These are phyloP conservation scores for Trametes sp. DNA, from an alignment of 1,284 basidiomycete genomes.

Conservation along the genomic window DNA sequence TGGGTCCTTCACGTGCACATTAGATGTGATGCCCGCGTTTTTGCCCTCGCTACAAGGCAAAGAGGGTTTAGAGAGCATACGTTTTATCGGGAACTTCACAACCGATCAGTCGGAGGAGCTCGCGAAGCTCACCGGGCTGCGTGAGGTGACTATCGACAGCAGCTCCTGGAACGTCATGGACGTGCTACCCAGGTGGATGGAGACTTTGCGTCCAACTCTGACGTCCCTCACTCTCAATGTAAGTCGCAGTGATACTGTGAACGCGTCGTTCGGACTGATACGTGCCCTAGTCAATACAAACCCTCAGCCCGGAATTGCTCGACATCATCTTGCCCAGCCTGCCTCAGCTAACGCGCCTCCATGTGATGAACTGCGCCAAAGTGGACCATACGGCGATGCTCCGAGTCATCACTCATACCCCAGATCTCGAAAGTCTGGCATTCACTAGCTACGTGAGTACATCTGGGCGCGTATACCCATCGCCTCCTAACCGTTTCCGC, in stretches of 20 bases:
- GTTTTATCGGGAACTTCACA: conserved; percentile 57
- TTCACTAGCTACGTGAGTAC: conserved; percentile 60
- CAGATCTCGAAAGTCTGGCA: conserved; percentile 63
- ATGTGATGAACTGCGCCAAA: conserved; percentile 65
- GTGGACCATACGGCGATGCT: conserved; percentile 60
- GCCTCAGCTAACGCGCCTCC: conserved; percentile 60
- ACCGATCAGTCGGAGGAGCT: conserved; percentile 56
- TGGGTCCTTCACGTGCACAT: conserved; percentile 60
- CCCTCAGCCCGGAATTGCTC: conserved; percentile 60
- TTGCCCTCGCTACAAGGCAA: conserved; percentile 55
- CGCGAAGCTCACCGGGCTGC: conserved; percentile 49
- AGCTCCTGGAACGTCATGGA: conserved; percentile 69
- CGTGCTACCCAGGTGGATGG: conserved; percentile 61
- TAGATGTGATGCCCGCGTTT: conserved; percentile 55
- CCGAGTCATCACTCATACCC: conserved; percentile 53
- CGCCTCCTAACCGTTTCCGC: neutral
- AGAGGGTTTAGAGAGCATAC: conserved; percentile 52
- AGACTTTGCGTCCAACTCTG: conserved; percentile 50
- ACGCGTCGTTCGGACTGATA: neutral
- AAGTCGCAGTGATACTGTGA: conserved; percentile 35
- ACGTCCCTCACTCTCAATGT: conserved; percentile 65
- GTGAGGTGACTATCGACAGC: conserved; percentile 58
- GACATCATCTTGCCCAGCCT: conserved; percentile 55
- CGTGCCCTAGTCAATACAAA: conserved; percentile 54
- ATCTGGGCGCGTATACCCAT: neutral